Evolutionary conservation across 495 filamentous ascomycete genomes (phyloP).

Genomic region (Clavariopsis aquatica): DNA sequence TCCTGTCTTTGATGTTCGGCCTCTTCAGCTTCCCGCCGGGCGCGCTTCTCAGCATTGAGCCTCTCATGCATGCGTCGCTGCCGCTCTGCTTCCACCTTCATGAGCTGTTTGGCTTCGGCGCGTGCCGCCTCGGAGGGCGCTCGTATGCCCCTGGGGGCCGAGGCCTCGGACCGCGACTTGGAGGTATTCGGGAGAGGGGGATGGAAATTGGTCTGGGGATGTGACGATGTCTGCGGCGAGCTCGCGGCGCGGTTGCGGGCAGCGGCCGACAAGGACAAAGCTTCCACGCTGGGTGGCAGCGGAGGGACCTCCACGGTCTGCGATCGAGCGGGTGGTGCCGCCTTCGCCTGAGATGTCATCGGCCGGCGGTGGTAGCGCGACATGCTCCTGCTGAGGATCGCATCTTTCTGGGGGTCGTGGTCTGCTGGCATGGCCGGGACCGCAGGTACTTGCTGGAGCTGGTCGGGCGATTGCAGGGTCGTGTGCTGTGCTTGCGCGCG

Average conservation of each 20-base stretch:
- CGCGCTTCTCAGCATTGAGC: conserved; percentile 30
- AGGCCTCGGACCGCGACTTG: conserved; percentile 11
- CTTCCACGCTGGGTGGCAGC: conserved; percentile 3
- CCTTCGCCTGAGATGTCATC: conserved; percentile 22
- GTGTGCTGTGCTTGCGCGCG: conserved; percentile 22
- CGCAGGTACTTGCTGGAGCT: not conserved
- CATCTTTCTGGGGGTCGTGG: conserved; percentile 25
- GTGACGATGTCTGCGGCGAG: conserved; percentile 16
- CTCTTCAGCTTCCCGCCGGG: conserved; percentile 31
- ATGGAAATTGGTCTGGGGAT: conserved; percentile 15
- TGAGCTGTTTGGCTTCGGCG: conserved; percentile 36
- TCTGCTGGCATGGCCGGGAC: conserved; percentile 19
- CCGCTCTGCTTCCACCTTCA: conserved; percentile 38
- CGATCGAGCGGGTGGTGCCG: conserved; percentile 14
- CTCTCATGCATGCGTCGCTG: conserved; percentile 33
- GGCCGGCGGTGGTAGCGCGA: conserved; percentile 44
- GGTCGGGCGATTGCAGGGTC: conserved; percentile 10
- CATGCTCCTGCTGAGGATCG: conserved; percentile 40
- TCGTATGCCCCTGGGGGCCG: conserved; percentile 3
- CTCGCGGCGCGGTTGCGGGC: conserved; percentile 26
- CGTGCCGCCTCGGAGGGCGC: conserved; percentile 26
- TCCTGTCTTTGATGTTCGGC: conserved; percentile 21
- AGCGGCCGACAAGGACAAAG: not conserved
- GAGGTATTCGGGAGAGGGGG: conserved; percentile 16
- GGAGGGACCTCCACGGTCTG: conserved; percentile 22